Evolutionary conservation across 345 rosid genomes (phyloP).

Genomic region (Clarkia xantiana): DNA sequence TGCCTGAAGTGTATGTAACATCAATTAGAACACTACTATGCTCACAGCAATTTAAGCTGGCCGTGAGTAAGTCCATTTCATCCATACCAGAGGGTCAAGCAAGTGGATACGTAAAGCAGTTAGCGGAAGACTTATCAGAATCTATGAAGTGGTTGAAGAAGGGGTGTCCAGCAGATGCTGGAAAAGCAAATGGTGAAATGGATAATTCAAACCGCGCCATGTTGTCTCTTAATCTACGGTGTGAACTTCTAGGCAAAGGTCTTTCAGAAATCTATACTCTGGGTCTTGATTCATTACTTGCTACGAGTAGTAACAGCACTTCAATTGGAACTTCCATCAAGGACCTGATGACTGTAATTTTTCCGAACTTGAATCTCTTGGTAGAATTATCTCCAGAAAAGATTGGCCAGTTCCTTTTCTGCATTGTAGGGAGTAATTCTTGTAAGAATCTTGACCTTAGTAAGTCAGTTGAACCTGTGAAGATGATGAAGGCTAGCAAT

Average conservation of each 20-base stretch:
- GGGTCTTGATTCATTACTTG: constrained; percentile 51
- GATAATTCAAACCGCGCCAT: constrained; percentile 8
- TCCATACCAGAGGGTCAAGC: constrained; percentile 89
- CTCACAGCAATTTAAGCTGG: constrained; percentile 41
- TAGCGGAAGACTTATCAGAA: constrained; percentile 47
- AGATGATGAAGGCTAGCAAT: constrained; percentile 23
- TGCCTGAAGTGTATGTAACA: constrained; percentile 21
- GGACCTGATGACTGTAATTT: constrained; percentile 34
- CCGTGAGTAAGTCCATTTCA: constrained; percentile 37
- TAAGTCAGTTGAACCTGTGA: constrained; percentile 11
- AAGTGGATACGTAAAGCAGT: constrained; percentile 42
- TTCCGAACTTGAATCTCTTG: constrained; percentile 45
- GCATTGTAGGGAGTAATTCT: constrained; percentile 29
- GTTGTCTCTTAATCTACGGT: constrained; percentile 24
- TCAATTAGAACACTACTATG: constrained; percentile 37
- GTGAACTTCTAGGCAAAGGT: constrained; percentile 51
- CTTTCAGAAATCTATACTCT: constrained; percentile 54
- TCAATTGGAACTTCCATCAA: constrained; percentile 44
- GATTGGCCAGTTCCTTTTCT: constrained; percentile 32
- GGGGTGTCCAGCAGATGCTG: constrained; percentile 15
- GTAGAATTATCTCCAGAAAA: constrained; percentile 29
- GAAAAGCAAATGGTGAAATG: constrained; percentile 9
- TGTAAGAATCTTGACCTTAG: constrained; percentile 10
- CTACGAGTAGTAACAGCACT: constrained; percentile 59
- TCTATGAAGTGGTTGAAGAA: constrained; percentile 55